Evolutionary conservation across 2,329 filamentous ascomycete genomes (phyloP).

Genomic region (Claviceps sp.): DNA sequence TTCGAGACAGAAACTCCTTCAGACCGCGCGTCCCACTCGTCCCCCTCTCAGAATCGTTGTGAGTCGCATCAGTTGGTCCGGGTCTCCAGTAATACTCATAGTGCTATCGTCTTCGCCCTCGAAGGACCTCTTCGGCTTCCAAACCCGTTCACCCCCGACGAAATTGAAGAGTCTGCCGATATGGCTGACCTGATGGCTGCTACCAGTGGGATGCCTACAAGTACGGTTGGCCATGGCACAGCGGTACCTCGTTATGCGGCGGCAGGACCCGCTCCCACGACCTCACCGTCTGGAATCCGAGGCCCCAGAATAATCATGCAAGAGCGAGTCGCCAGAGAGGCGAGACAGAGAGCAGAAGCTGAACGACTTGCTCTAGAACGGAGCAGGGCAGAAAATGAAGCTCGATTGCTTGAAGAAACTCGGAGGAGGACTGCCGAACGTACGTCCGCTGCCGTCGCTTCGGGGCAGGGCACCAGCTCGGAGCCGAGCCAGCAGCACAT

Average conservation of each 20-base stretch:
- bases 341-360: constrained; percentile 52
- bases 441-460: constrained; percentile 40
- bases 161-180: constrained; percentile 74
- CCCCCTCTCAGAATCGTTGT: constrained; percentile 19
- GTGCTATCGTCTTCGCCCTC: constrained; percentile 81
- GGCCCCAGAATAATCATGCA: constrained; percentile 89
- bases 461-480: constrained; percentile 17
- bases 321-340: constrained; percentile 66
- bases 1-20: constrained; percentile 25
- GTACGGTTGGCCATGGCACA: constrained; percentile 41
- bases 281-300: constrained; percentile 54
- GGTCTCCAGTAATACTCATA: constrained; percentile 73
- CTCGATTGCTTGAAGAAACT: constrained; percentile 39
- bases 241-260: constrained; percentile 30
- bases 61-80: constrained; percentile 37
- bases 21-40: constrained; percentile 17
- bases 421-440: constrained; percentile 46
- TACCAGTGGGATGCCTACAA: constrained; percentile 40
- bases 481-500: constrained; percentile 14
- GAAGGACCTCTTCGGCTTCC: constrained; percentile 82
- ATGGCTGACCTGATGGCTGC: constrained; percentile 71
- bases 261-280: constrained; percentile 35
- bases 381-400: constrained; percentile 44
- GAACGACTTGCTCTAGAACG: constrained; percentile 42
- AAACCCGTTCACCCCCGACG: constrained; percentile 68